Percentiles rank a stretch among this genome's conserved stretches.
phyloP scores from a whole-genome alignment of 768 basidiomycete species.

The Agaricus sinodeliciosus region DNA sequence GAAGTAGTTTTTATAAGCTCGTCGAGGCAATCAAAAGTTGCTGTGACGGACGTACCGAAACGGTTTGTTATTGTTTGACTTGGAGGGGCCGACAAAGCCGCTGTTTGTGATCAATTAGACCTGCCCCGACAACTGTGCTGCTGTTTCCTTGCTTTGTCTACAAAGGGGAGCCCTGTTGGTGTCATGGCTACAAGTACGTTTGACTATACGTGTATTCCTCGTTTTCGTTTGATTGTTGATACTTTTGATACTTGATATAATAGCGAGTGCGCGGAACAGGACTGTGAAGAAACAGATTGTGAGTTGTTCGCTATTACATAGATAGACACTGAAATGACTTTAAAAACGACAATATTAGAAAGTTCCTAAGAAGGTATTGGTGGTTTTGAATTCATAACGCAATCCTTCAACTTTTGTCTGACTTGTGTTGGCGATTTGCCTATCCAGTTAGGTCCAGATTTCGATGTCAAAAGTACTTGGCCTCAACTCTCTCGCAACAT shows the following conservation, averaged over 20 bases:
- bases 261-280: conserved; percentile 28
- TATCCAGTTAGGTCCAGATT: conserved; percentile 63
- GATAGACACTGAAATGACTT: too few species aligned
- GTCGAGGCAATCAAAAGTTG: too few species aligned
- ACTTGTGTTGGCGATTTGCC: background rate
- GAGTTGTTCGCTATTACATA: conserved; percentile 24
- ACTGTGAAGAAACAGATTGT: conserved; percentile 32
- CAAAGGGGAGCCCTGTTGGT: background rate
- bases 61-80: conserved; percentile 1
- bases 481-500: conserved; percentile 76
- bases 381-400: too few species aligned
- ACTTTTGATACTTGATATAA: too few species aligned
- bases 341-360: conserved; percentile 34
- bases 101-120: too few species aligned
- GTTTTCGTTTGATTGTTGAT: too few species aligned
- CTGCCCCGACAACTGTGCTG: too few species aligned
- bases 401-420: background rate
- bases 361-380: conserved; percentile 36
- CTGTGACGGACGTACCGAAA: too few species aligned
- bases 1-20: too few species aligned
- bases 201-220: too few species aligned
- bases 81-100: background rate
- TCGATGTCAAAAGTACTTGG: conserved; percentile 85
- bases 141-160: too few species aligned
- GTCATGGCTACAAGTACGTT: conserved; percentile 15